Conservation (phyloP, 306 rosid genomes). For the Casuarina glauca region DNA sequence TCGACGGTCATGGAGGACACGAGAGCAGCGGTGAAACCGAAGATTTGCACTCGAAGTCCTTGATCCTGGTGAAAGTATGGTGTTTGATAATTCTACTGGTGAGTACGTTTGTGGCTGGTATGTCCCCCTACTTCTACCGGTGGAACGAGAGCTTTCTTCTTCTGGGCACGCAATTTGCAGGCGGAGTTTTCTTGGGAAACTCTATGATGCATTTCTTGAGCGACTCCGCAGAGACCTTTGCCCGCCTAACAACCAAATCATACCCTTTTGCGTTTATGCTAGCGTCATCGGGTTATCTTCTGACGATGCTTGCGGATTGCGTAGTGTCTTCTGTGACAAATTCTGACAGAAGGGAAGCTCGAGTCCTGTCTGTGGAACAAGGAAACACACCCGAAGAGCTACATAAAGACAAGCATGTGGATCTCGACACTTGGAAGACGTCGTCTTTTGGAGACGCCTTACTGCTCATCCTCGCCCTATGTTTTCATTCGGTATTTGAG, state of each 20-base stretch:
- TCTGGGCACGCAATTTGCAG: conserved; percentile 69
- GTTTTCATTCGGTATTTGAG: conserved; percentile 78
- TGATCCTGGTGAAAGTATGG: conserved; percentile 67
- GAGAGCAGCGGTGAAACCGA: not conserved
- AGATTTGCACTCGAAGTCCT: conserved; percentile 39
- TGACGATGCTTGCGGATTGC: conserved; percentile 74
- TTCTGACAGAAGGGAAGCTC: conserved; percentile 33
- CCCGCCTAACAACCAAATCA: conserved; percentile 48
- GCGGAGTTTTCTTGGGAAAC: conserved; percentile 74
- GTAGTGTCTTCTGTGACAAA: conserved; percentile 34
- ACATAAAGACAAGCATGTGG: not conserved
- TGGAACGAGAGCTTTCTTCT: conserved; percentile 78
- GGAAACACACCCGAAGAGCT: conserved; percentile 32
- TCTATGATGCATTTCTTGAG: conserved; percentile 79
- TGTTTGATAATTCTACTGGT: conserved; percentile 60
- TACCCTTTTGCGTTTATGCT: conserved; percentile 82
- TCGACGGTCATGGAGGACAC: conserved; percentile 44
- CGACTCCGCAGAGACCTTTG: conserved; percentile 48
- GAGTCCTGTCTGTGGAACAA: conserved; percentile 49
- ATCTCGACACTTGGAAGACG: conserved; percentile 27
- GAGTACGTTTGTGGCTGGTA: conserved; percentile 58
- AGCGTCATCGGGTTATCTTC: conserved; percentile 57
- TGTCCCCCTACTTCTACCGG: conserved; percentile 61
- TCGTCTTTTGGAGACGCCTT: conserved; percentile 61
- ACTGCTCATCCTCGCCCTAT: conserved; percentile 68